Evolutionary conservation across 768 basidiomycete species (phyloP).

Genomic region (Crassisporium funariophilum): DNA sequence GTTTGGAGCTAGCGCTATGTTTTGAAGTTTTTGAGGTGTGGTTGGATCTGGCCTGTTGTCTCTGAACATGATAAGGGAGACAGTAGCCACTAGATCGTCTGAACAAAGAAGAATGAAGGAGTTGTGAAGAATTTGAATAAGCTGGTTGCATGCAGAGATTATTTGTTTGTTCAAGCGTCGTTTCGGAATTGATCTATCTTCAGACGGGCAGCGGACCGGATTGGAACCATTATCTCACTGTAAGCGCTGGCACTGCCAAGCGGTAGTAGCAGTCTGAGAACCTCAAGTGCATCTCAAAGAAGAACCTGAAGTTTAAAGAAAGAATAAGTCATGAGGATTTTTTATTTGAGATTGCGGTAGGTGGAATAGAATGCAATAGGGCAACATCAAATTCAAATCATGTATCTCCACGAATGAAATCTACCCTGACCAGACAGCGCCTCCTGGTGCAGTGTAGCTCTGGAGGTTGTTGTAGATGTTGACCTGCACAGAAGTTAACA

Average conservation of each 20-base stretch:
- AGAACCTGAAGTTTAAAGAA: too few relatives aligned
- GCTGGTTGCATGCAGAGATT: constrained; percentile 22
- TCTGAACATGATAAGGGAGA: background rate
- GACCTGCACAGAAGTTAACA: constrained; percentile 24
- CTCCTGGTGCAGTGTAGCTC: constrained; percentile 47
- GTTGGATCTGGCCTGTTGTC: background rate
- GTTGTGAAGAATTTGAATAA: background rate
- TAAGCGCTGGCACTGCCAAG: too few relatives aligned
- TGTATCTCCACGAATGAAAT: background rate
- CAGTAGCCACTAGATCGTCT: constrained; percentile 2
- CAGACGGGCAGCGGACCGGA: too few relatives aligned
- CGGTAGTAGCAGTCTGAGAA: too few relatives aligned
- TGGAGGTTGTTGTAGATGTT: constrained; percentile 61
- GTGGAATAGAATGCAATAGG: background rate
- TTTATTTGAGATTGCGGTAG: too few relatives aligned
- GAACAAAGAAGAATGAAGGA: background rate
- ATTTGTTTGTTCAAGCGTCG: too few relatives aligned
- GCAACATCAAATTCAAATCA: background rate
- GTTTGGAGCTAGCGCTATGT: constrained; percentile 52
- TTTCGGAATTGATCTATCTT: too few relatives aligned
- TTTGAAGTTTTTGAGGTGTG: background rate
- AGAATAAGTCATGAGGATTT: too few relatives aligned
- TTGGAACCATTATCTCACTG: too few relatives aligned
- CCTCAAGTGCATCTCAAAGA: too few relatives aligned
- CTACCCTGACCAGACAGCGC: constrained; percentile 43